Conservation (phyloP, 2,329 filamentous ascomycete species). For the Eutypella sp. region DNA sequence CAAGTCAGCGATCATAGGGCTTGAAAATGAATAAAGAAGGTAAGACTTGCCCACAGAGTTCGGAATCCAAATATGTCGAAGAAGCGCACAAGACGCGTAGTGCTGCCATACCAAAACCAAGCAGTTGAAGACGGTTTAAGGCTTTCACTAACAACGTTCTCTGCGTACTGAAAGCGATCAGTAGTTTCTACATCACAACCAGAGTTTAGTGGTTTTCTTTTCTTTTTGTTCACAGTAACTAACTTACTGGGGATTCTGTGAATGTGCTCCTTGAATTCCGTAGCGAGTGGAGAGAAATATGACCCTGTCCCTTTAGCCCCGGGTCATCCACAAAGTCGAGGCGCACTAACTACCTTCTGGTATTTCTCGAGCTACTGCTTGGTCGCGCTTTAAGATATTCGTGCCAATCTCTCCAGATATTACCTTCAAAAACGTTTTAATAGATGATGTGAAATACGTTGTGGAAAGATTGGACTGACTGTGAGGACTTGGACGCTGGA, state of each 20-base stretch:
- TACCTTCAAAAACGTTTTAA: slow-evolving; percentile 6
- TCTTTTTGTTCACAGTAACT: no score
- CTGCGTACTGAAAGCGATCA: slow-evolving; percentile 14
- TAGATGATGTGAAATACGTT: neutral
- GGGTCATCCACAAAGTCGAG: neutral
- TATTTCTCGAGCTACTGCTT: slow-evolving; percentile 8
- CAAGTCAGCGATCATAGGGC: no score
- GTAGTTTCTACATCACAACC: slow-evolving; percentile 6
- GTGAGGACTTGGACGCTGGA: slow-evolving; percentile 14
- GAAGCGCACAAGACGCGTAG: slow-evolving; percentile 6
- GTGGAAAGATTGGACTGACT: slow-evolving; percentile 1
- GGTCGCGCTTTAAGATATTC: slow-evolving; percentile 22
- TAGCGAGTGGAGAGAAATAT: slow-evolving; percentile 12
- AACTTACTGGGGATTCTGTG: slow-evolving; percentile 14
- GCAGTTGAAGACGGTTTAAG: slow-evolving; percentile 8
- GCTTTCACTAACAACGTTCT: slow-evolving; percentile 12
- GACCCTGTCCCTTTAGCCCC: no score
- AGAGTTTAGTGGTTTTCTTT: no score
- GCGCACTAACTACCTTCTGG: slow-evolving; percentile 12
- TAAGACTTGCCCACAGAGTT: no score
- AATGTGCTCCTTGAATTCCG: slow-evolving; percentile 16
- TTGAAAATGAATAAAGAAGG: no score
- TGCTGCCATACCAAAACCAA: slow-evolving; percentile 20
- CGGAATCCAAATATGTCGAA: slow-evolving; percentile 15
- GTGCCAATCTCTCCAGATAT: slow-evolving; percentile 24